phyloP scores from a whole-genome alignment of 345 rosid genomes.

The Orychophragmus violaceus region DNA sequence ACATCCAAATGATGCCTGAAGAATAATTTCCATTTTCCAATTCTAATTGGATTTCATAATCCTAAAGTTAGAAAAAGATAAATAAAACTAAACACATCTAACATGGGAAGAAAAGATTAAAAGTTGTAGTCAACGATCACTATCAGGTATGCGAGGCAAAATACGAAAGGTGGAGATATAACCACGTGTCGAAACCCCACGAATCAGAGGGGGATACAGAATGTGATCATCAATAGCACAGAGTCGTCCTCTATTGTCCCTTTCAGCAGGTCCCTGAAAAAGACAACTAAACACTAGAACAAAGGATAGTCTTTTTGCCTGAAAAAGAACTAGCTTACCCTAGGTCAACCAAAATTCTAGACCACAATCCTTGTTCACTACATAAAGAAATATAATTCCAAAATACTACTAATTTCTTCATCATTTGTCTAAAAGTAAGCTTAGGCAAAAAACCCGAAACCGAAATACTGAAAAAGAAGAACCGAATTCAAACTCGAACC shows the following conservation, averaged over 20 bases:
- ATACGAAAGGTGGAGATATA: not conserved
- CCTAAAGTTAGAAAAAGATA: not conserved
- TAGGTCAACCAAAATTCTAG: slow-evolving; percentile 17
- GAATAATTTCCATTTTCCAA: not conserved
- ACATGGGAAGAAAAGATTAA: not conserved
- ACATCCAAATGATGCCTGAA: not conserved
- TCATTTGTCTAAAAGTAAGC: no score
- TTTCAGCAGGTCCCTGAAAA: slow-evolving; percentile 26
- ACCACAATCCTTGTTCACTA: not conserved
- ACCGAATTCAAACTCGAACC: no score
- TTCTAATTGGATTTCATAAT: not conserved
- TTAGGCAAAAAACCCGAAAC: no score
- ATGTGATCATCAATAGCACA: slow-evolving; percentile 28
- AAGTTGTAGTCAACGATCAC: slow-evolving; percentile 16
- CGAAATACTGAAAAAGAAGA: no score
- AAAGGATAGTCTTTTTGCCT: slow-evolving; percentile 13
- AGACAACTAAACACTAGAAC: slow-evolving; percentile 16
- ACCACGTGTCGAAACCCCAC: slow-evolving; percentile 27
- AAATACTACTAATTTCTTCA: not conserved
- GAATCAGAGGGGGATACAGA: slow-evolving; percentile 17
- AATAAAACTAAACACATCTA: not conserved
- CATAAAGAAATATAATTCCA: not conserved
- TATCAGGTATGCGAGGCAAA: slow-evolving; percentile 13
- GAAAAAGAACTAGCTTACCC: not conserved
- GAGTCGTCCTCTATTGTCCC: slow-evolving; percentile 25